Evolutionary conservation across 2,329 filamentous ascomycete species (phyloP).

Genomic region (Peltaster fructicola): DNA sequence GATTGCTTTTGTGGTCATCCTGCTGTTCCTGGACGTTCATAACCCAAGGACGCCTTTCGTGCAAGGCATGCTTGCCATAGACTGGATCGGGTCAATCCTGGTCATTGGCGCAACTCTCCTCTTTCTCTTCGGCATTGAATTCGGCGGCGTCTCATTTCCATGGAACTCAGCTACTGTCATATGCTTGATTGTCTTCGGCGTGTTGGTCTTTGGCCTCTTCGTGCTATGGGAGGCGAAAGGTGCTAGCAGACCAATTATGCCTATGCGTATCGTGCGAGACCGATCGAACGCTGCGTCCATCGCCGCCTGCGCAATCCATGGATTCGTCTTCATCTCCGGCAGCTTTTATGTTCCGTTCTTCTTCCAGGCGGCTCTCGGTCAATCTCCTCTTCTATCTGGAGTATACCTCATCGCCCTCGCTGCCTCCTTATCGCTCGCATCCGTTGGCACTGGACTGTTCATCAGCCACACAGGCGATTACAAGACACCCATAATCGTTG

Average conservation of each 20-base stretch:
- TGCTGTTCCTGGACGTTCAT: conserved; percentile 7
- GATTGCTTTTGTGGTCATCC: conserved; percentile 5
- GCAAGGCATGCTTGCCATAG: conserved; percentile 14
- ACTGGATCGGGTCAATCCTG: conserved; percentile 3
- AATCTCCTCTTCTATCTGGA: background rate
- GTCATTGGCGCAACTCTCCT: conserved; percentile 4
- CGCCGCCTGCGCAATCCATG: background rate
- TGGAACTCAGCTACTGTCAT: conserved; percentile 4
- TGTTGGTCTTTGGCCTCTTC: conserved; percentile 2
- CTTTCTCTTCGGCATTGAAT: conserved; percentile 1
- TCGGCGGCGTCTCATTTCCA: conserved; percentile 3
- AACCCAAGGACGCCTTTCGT: conserved; percentile 10
- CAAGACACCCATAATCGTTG: background rate
- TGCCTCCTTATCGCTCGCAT: background rate
- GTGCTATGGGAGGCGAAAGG: conserved; percentile 4
- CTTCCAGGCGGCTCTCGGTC: background rate
- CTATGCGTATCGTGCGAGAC: conserved; percentile 4
- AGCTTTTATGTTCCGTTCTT: background rate
- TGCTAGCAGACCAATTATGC: conserved; percentile 1
- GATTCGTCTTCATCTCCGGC: background rate
- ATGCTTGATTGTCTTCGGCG: conserved; percentile 3
- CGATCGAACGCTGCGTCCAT: background rate
- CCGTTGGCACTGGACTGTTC: background rate
- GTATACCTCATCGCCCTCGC: background rate
- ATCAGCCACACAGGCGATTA: background rate